Evolutionary conservation across 257 asterid genomes (phyloP).

Genomic region (Datura wrightii): DNA sequence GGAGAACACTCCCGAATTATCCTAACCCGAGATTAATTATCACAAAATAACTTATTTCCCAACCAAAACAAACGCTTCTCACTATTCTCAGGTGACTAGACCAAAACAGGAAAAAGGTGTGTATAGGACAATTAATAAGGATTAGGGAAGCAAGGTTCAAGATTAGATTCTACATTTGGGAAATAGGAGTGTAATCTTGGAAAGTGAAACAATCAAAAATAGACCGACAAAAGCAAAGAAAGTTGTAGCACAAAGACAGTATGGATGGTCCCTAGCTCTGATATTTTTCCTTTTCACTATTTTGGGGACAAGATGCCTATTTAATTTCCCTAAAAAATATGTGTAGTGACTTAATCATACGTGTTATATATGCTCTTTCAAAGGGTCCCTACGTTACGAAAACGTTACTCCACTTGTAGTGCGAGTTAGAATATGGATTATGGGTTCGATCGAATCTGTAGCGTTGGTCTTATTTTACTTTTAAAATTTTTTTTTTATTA

Average conservation of each 20-base stretch:
- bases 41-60: too few relatives aligned
- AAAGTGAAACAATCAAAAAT: not conserved
- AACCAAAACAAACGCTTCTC: too few relatives aligned
- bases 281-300: slow-evolving; percentile 24
- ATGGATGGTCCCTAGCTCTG: slow-evolving; percentile 37
- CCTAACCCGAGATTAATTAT: too few relatives aligned
- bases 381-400: slow-evolving; percentile 32
- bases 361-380: slow-evolving; percentile 10
- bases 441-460: too few relatives aligned
- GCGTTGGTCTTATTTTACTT: too few relatives aligned
- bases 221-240: not conserved
- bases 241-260: slow-evolving; percentile 33
- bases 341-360: not conserved
- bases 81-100: too few relatives aligned
- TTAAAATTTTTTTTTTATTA: too few relatives aligned
- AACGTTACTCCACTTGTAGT: slow-evolving; percentile 13
- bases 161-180: not conserved
- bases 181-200: slow-evolving; percentile 16
- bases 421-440: not conserved
- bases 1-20: too few relatives aligned
- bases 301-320: slow-evolving; percentile 3
- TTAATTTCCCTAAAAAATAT: not conserved
- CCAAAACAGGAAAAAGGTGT: not conserved
- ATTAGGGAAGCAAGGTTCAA: not conserved
- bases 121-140: not conserved